Evolutionary conservation across 148 eudicot species (phyloP).

Genomic region (Camellia lanceoleosa): DNA sequence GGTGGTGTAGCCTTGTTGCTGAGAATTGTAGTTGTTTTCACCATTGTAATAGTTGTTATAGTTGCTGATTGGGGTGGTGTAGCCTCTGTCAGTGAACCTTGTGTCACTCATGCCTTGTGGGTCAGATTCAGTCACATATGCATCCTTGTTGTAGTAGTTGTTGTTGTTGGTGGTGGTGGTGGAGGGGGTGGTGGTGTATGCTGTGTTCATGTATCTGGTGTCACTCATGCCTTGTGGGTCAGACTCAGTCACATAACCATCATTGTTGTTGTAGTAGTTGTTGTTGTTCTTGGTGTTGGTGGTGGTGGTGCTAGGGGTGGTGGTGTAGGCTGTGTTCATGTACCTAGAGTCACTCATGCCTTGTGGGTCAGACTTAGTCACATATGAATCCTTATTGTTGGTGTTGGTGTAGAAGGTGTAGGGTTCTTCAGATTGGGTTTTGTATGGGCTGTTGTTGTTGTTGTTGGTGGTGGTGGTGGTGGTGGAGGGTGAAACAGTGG

Average conservation of each 20-base stretch:
- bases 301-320: background rate
- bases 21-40: background rate
- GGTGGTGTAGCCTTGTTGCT: background rate
- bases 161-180: background rate
- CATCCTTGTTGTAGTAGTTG: constrained; percentile 7
- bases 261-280: background rate
- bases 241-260: background rate
- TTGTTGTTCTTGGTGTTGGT: background rate
- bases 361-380: constrained; percentile 5
- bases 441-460: constrained; percentile 7
- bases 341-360: background rate
- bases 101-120: constrained; percentile 22
- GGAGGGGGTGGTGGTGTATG: constrained; percentile 10
- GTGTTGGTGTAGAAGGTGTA: constrained; percentile 19
- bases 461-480: constrained; percentile 19
- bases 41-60: background rate
- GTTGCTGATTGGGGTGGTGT: background rate
- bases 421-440: background rate
- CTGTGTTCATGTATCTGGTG: background rate
- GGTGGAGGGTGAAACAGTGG: constrained; percentile 20
- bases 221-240: background rate
- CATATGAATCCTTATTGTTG: constrained; percentile 18
- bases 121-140: background rate
- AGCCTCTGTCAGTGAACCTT: background rate
- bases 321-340: background rate